Conservation (phyloP, 306 rosid species). For the Datisca glomerata region DNA sequence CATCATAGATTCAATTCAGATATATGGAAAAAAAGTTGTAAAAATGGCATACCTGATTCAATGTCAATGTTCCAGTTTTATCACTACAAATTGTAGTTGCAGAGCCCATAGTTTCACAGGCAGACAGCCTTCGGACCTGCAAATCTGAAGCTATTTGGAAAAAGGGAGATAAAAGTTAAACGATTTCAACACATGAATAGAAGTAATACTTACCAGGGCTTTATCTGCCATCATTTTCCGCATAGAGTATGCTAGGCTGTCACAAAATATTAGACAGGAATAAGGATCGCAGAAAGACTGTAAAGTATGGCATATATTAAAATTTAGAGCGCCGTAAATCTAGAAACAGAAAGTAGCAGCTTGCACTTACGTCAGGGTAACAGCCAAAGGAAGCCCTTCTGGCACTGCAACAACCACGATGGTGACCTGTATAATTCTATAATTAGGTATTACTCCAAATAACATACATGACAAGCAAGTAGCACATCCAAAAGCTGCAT, state of each 20-base stretch:
- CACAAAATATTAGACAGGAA: slow-evolving; percentile 12
- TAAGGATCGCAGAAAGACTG: too few relatives aligned
- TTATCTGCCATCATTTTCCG: slow-evolving; percentile 98
- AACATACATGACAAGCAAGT: slow-evolving; percentile 3
- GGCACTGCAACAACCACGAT: slow-evolving; percentile 99
- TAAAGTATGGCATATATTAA: too few relatives aligned
- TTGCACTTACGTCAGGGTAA: slow-evolving; percentile 78
- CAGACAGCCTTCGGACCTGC: slow-evolving; percentile 92
- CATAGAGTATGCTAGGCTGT: slow-evolving; percentile 95
- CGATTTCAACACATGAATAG: slow-evolving; percentile 1
- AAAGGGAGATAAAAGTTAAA: not conserved
- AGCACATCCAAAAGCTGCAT: slow-evolving; percentile 25
- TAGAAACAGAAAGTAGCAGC: slow-evolving; percentile 7
- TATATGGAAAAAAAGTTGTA: too few relatives aligned
- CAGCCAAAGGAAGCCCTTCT: slow-evolving; percentile 98
- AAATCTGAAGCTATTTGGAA: slow-evolving; percentile 17
- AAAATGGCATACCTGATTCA: slow-evolving; percentile 66
- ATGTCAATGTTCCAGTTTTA: slow-evolving; percentile 95
- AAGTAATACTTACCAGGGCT: slow-evolving; percentile 54
- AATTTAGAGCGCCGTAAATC: too few relatives aligned
- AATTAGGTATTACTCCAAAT: slow-evolving; percentile 12
- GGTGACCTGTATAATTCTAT: slow-evolving; percentile 67
- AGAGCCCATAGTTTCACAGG: slow-evolving; percentile 99
- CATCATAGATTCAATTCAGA: too few relatives aligned
- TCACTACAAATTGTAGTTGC: slow-evolving; percentile 98